Base-by-base conservation (phyloP, 305 asterid genomes). In the Nicotiana rustica region DNA sequence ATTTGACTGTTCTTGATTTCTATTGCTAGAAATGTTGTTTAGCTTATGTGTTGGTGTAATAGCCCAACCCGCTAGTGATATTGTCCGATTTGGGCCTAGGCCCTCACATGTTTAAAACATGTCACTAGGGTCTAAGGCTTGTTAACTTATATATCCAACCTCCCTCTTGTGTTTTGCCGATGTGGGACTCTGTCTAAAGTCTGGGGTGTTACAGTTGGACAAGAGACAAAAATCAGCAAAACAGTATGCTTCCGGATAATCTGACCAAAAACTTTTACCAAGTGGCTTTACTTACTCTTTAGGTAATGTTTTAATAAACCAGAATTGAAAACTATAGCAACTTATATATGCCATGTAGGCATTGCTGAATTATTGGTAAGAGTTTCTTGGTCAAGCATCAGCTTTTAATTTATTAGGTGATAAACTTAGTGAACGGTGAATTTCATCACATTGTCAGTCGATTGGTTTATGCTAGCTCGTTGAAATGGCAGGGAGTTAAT, bases 371-470 rank as follows among this genome's bases (percentile, higher is more conserved):
- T 76, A 55, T 76, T 29, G n/a, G 66, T 76, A 55, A 25, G 10
- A 52, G 8, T 76, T 55, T 31, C 80, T 76, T 55, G n/a, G 31
- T 18, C 56, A 76, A 55, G 66, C 66, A 55, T 76, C 33, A 55
- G 10, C 80, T 9, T 52, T 75, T 55, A 44, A 75, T 21, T 49
- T 1, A 12, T 73, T 73, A 47, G 41, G 15, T 73, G 62, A 36
- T 12, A 73, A 47, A 47, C 79, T 71, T 44, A 21, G 79, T 21
- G 62, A 73, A 47, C 41, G 13, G 79, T 47, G 61, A 73, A 73
- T 36, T 49, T 31, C 62, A 47, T 47, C 29, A 10, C 79, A 47
- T 47, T 73, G 14, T 47, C 62, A 73, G 79, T 21, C 61, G 21
- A 41, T 70, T 70, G 38, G 78, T 6, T 70, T 19, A 10, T 44